Base-by-base conservation (phyloP, 1,139 yeast genomes). In the Suhomyces bokatorum region DNA sequence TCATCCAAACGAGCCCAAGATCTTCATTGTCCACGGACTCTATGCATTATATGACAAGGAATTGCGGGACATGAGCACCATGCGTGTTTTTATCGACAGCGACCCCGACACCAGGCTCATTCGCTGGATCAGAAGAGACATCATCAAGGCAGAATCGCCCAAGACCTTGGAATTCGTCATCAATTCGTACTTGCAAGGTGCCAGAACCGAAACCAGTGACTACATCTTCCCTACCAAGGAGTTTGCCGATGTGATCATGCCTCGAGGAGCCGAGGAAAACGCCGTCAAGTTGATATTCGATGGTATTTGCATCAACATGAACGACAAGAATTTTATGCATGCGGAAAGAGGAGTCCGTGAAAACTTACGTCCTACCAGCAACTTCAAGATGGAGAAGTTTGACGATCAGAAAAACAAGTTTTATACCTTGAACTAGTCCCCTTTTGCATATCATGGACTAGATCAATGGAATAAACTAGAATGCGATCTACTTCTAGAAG, bases 71-170 rank as follows among this genome's bases (percentile, higher is more conserved):
- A 54, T 77, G 59, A 82, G 93, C 0, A 73, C 81, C 3, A 71
- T 90, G 55, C 85, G 81, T 56, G 81, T 90, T 2, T 91, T 85
- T 57, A 75, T 90, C n/a, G 95, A 87, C 54, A 78, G 91, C 52
- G 97, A 91, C 61, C 81, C 95, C 1, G 98, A 91, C 61, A 81
- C 87, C 5, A 69, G 97, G 47, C 67, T 91, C 37, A 84, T 88
- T 13, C 76, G 95, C 50, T 82, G 93, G 87, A 85, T 82, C 33
- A 60, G 72, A 48, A 57, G 76, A 45, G 77, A 77, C 45, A 78
- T 76, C 1, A 44, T 74, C 14, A 31, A 37, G 15, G 32, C 30
- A 2, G 46, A 49, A 15, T 30, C 27, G 2, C 34, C 40, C 6
- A 39, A 39, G 43, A 60, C 66, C 35, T 66, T 87, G 43, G 80